These are phyloP conservation scores for Colletotrichum liriopes DNA, from an alignment of 2,329 filamentous ascomycete genomes.

Conservation along the genomic window DNA sequence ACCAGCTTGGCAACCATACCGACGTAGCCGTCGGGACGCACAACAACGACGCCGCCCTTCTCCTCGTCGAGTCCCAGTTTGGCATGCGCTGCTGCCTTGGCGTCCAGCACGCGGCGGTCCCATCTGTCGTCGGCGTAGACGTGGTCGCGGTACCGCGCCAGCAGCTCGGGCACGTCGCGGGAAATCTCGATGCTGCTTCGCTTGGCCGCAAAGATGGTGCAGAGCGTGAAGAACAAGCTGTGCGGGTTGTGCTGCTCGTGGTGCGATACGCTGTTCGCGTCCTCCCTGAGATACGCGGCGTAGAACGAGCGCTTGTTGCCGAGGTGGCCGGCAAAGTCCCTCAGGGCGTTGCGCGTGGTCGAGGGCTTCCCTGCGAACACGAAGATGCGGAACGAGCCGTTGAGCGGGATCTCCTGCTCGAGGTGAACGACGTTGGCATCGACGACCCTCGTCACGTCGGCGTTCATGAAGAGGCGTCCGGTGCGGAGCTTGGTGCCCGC, in stretches of 20 bases:
- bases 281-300: conserved; percentile 73
- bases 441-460: conserved; percentile 87
- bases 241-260: conserved; percentile 91
- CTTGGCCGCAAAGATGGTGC: conserved; percentile 79
- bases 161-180: conserved; percentile 77
- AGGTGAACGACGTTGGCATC: conserved; percentile 93
- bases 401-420: conserved; percentile 90
- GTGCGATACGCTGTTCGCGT: conserved; percentile 76
- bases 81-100: conserved; percentile 82
- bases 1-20: conserved; percentile 81
- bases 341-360: conserved; percentile 74
- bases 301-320: conserved; percentile 81
- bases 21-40: conserved; percentile 90
- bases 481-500: conserved; percentile 76
- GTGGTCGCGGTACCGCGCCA: conserved; percentile 85
- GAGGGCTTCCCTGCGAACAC: conserved; percentile 83
- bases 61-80: conserved; percentile 87
- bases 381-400: conserved; percentile 90
- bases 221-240: conserved; percentile 85
- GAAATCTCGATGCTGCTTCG: conserved; percentile 81
- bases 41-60: conserved; percentile 84
- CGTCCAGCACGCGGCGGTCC: conserved; percentile 79
- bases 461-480: conserved; percentile 82
- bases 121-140: conserved; percentile 89
- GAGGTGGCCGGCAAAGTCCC: conserved; percentile 79